A percentile compares a stretch with the other conserved stretches of the same genome.
phyloP scores from a whole-genome alignment of 176 grass and related monocot genomes.

The Oryza meridionalis region DNA sequence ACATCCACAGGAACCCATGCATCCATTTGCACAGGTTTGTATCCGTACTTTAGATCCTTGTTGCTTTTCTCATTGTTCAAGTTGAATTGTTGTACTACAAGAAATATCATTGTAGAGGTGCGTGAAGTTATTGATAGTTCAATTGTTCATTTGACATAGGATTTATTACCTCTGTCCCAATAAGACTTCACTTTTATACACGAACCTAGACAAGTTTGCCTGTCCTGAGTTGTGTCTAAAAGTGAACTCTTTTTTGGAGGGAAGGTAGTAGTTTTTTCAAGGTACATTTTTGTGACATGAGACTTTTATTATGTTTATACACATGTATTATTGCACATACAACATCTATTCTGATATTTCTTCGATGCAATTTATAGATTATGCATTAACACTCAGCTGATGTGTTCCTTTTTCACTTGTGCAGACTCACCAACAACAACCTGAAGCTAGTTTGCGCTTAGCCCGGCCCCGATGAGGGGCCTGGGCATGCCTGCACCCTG shows the following conservation, averaged over 20 bases:
- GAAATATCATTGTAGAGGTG: background rate
- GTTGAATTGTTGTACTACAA: slow-evolving; percentile 1
- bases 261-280: background rate
- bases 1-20: slow-evolving; percentile 63
- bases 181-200: too few species aligned
- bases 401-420: slow-evolving; percentile 3
- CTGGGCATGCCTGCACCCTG: slow-evolving; percentile 95
- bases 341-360: background rate
- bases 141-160: too few species aligned
- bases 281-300: background rate
- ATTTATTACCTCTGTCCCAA: too few species aligned
- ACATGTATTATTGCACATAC: background rate
- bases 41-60: background rate
- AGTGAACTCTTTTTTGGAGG: too few species aligned
- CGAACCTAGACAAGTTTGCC: too few species aligned
- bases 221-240: too few species aligned
- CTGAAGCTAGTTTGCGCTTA: slow-evolving; percentile 84
- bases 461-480: slow-evolving; percentile 98
- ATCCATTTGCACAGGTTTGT: slow-evolving; percentile 62
- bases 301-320: background rate
- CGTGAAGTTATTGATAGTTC: background rate
- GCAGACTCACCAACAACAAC: slow-evolving; percentile 74
- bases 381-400: background rate
- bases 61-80: slow-evolving; percentile 4
- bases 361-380: background rate